A percentile compares a stretch with the other conserved stretches of the same genome.
These are phyloP conservation scores for Harringtonia aguacate DNA, from an alignment of 2,329 filamentous ascomycete species.

Conservation along the genomic window DNA sequence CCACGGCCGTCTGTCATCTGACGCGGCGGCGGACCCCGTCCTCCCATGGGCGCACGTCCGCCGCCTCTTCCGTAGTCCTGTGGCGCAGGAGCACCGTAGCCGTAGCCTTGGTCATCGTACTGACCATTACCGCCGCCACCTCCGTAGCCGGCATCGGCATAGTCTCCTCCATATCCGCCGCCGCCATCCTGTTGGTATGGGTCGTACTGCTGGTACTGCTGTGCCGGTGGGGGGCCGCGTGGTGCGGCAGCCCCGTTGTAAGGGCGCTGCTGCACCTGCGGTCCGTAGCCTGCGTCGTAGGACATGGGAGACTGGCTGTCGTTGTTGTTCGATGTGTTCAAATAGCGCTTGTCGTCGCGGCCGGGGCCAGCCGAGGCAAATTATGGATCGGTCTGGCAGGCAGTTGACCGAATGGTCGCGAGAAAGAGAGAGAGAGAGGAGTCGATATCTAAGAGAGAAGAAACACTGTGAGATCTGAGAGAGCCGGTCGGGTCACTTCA, in stretches of 20 bases:
- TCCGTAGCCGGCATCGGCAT: conserved; percentile 25
- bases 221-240: conserved; percentile 26
- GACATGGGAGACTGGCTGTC: conserved; percentile 27
- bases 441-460: too few species aligned
- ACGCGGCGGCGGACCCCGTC: conserved; percentile 32
- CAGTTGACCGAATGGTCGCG: too few species aligned
- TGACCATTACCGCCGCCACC: conserved; percentile 15
- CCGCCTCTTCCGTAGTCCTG: conserved; percentile 36
- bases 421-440: neutral
- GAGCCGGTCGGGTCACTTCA: neutral
- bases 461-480: too few species aligned
- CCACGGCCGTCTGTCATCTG: conserved; percentile 26
- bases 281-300: conserved; percentile 37
- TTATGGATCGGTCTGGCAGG: neutral
- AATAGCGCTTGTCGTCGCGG: too few species aligned
- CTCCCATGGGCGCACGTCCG: conserved; percentile 31
- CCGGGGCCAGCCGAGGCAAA: too few species aligned
- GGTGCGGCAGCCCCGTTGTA: conserved; percentile 35
- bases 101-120: conserved; percentile 36
- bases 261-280: conserved; percentile 27
- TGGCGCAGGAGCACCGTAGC: conserved; percentile 27
- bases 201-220: conserved; percentile 29
- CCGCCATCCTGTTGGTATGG: conserved; percentile 35
- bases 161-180: conserved; percentile 21
- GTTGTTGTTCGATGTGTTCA: too few species aligned